Evolutionary conservation across 352 stramenopile species (phyloP), one percentile per base, ranked within the genome.

Genomic region (Thraustotheca clavata): DNA sequence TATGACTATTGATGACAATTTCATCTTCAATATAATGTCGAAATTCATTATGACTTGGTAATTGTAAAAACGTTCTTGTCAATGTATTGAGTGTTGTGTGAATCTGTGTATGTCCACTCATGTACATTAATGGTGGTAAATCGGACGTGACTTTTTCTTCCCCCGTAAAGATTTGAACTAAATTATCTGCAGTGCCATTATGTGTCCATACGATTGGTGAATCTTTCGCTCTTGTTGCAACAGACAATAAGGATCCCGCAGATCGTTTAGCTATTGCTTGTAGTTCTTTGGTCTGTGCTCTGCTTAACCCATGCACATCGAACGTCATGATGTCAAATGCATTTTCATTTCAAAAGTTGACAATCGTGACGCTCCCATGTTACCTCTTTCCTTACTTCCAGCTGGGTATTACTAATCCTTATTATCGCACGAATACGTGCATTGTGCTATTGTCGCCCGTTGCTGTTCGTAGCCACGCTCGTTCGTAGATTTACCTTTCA

Each of bases 31-130:
- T 46, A 31, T 54, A 52, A 7, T 46, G 57, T 20, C 47, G 20
- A 12, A 65, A 65, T 40, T 65, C 46, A n/a, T 27, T 27, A 26
- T 65, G 46, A 22, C 20, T 20, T n/a, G 35, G 14, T 8, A 40
- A 14, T n/a, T 47, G 43, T 8, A 22, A 31, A 14, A 65, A 32
- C 7, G 38, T 9, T 26, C 24, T 22, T 27, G 34, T 32, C 12
- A 65, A 27, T 1, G 46, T 22, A 1, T 39, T 5, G 5, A 65
- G 40, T 18, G 57, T 27, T n/a, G 57, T 46, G 18, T 65, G 57
- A 16, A 65, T 32, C n/a, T 65, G 47, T 16, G 22, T 43, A 26
- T 54, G 35, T 31, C 27, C 57, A 33, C 57, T 57, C 57, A 65
- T 54, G 36, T 40, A 33, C 11, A 47, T 39, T 18, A 65, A 46